A percentile compares a stretch with the other conserved stretches of the same genome.
These are phyloP conservation scores for Bothia castanella DNA, from an alignment of 1,284 basidiomycete genomes.

Conservation along the genomic window DNA sequence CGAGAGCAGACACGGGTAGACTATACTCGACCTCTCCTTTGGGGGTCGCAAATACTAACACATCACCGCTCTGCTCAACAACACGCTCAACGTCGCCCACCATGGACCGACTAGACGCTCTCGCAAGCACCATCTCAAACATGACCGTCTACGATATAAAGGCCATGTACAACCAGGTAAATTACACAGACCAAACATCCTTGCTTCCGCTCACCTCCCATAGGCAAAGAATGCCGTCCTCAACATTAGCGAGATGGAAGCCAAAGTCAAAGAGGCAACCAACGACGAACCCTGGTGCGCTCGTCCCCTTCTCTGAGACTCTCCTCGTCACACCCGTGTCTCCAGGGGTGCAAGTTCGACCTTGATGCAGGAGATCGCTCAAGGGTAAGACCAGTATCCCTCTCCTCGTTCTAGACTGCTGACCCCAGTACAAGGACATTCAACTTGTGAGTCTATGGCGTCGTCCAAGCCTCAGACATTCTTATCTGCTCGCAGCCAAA, in stretches of 20 bases:
- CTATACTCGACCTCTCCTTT: conserved; percentile 18
- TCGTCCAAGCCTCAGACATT: not conserved
- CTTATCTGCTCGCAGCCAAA: conserved; percentile 58
- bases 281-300: conserved; percentile 96
- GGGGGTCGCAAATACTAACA: conserved; percentile 18
- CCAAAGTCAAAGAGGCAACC: conserved; percentile 94
- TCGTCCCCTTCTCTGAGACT: not conserved
- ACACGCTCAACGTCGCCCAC: conserved; percentile 12
- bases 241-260: conserved; percentile 96
- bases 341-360: conserved; percentile 95
- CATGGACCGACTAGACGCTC: conserved; percentile 65
- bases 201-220: conserved; percentile 9
- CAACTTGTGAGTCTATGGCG: conserved; percentile 71
- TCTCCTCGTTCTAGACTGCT: conserved; percentile 4
- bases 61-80: not conserved
- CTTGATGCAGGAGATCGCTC: conserved; percentile 97
- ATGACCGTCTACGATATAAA: conserved; percentile 92
- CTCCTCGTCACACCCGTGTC: conserved; percentile 3
- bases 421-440: conserved; percentile 60
- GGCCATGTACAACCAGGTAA: conserved; percentile 86
- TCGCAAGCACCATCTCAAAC: conserved; percentile 66
- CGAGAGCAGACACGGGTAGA: not conserved
- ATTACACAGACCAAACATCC: conserved; percentile 8
- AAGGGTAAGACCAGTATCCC: conserved; percentile 59
- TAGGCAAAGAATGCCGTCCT: conserved; percentile 88